Base-by-base conservation (phyloP, 768 basidiomycete species). In the Termitomyces sp. region DNA sequence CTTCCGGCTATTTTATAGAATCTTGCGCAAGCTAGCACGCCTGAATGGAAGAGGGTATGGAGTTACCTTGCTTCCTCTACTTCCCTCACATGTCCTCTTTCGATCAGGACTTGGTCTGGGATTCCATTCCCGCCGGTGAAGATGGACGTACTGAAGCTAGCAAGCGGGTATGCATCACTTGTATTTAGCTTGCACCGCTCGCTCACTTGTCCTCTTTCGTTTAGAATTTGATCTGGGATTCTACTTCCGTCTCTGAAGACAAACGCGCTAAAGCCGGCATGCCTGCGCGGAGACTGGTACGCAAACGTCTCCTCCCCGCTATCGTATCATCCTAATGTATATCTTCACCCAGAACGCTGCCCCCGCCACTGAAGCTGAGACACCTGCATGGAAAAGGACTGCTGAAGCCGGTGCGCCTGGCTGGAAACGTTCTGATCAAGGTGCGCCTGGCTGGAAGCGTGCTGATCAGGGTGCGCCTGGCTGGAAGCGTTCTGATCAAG, bases 41-140 rank as follows among this genome's bases (percentile, higher is more conserved):
- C 54, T 34, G 41, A 23, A 21, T 56, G 50, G 58, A 54, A 43
- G 16, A 55, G 41, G 27, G 54, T 55, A 47, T 29, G 54, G 19
- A 43, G 0, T 38, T 21, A 14, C n/a, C 16, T 21, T 47, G 14
- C 10, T 10, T 35, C 19, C 5, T 11, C 35, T 3, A n/a, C 44
- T 37, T 17, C 44, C 25, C 27, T 55, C 14, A 37, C 27, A 40
- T n/a, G 37, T 29, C 41, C 25, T n/a, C 10, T 31, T 34, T 25
- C 11, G 19, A n/a, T 23, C 16, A 53, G 41, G 27, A 53, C 52
- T 21, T 41, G 19, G 11, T 25, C n/a, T 17, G 23, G 21, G 27
- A 31, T 6, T 47, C 32, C 11, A 31, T 16, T 16, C 27, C 32
- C 10, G 21, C 31, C 11, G 37, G 43, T 21, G 34, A 54, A 0